Evolutionary conservation across 23 red algal species (phyloP).

Genomic region (Gracilaria domingensis): DNA sequence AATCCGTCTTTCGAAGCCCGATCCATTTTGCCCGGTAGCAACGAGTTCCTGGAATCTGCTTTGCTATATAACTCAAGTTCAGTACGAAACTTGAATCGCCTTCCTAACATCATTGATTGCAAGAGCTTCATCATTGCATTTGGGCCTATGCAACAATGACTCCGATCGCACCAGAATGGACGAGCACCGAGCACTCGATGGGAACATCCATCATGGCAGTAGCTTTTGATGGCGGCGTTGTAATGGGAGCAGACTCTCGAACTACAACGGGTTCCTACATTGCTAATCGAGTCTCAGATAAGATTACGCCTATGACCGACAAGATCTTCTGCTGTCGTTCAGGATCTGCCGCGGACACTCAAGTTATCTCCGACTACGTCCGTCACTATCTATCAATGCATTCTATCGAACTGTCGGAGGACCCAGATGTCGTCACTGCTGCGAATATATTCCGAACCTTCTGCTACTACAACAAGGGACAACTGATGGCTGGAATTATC

Average conservation of each 20-base stretch:
- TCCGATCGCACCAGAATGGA: slow-evolving; percentile 65
- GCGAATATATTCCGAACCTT: slow-evolving; percentile 89
- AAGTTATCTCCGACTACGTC: slow-evolving; percentile 96
- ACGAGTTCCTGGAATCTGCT: no score
- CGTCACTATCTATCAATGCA: slow-evolving; percentile 94
- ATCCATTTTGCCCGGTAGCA: no score
- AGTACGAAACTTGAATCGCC: no score
- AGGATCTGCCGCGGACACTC: slow-evolving; percentile 99
- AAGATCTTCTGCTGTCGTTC: slow-evolving; percentile 97
- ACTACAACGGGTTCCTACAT: slow-evolving; percentile 98
- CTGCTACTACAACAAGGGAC: slow-evolving; percentile 94
- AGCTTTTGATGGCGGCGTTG: slow-evolving; percentile 95
- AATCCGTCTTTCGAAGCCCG: no score
- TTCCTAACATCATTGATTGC: no score
- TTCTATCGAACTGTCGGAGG: slow-evolving; percentile 80
- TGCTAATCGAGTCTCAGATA: slow-evolving; percentile 98
- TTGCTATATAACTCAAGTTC: no score
- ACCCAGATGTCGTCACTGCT: slow-evolving; percentile 76
- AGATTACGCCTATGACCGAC: slow-evolving; percentile 94
- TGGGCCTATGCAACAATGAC: no score
- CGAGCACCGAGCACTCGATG: slow-evolving; percentile 79
- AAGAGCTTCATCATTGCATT: no score
- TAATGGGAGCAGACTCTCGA: slow-evolving; percentile 96
- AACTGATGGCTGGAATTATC: slow-evolving; percentile 96
- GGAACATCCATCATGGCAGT: slow-evolving; percentile 99